Percentiles rank a stretch among this genome's conserved stretches.
Conservation (phyloP, 306 rosid genomes). For the Fragaria iinumae region DNA sequence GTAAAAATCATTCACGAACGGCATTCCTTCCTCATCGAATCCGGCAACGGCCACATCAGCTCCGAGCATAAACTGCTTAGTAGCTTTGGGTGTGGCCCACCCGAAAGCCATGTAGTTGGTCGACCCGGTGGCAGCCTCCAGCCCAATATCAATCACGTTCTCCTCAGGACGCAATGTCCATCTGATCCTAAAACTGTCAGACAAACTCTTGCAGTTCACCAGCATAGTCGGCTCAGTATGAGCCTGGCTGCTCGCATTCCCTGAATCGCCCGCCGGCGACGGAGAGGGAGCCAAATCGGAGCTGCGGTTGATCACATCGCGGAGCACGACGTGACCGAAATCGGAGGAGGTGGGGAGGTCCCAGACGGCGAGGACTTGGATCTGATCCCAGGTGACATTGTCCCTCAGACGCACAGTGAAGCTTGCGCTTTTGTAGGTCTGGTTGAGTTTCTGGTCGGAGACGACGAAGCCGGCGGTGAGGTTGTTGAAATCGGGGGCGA, state of each 20-base stretch:
- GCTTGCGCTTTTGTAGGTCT: conserved; percentile 49
- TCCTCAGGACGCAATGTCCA: conserved; percentile 61
- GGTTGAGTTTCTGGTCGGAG: conserved; percentile 54
- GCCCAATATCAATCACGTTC: conserved; percentile 61
- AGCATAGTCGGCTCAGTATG: conserved; percentile 57
- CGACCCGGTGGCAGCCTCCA: conserved; percentile 70
- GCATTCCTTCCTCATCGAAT: conserved; percentile 63
- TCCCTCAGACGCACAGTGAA: conserved; percentile 51
- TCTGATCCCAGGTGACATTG: conserved; percentile 68
- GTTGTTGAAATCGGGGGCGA: conserved; percentile 43
- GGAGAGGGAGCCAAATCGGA: conserved; percentile 44
- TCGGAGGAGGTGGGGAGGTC: conserved; percentile 71
- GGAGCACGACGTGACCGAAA: conserved; percentile 61
- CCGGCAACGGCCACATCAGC: conserved; percentile 78
- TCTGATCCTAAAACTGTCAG: conserved; percentile 54
- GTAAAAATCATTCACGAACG: conserved; percentile 75
- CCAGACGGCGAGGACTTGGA: conserved; percentile 77
- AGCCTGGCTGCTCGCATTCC: conserved; percentile 7
- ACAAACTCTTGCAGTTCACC: conserved; percentile 67
- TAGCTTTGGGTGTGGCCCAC: conserved; percentile 61
- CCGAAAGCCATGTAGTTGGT: conserved; percentile 87
- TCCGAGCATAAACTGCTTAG: conserved; percentile 65
- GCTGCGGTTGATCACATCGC: neutral
- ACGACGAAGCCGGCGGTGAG: conserved; percentile 58
- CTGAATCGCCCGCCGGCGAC: conserved; percentile 27